Evolutionary conservation across 169 alveolate genomes (phyloP), one percentile per base, ranked within the genome.

Genomic region (Neospora caninum): DNA sequence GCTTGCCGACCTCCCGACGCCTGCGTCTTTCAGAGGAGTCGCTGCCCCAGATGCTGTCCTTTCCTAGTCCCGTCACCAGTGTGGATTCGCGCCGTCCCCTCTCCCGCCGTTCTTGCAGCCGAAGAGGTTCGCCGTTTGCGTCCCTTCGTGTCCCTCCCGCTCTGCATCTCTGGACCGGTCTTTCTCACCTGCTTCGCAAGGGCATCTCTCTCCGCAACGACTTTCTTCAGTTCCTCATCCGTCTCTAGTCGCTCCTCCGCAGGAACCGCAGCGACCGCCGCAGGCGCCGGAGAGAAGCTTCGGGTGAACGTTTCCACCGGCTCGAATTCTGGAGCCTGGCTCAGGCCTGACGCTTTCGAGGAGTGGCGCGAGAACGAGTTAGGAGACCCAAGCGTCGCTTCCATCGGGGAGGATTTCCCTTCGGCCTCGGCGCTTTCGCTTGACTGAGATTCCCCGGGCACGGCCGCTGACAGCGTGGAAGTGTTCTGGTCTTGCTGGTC

Each of bases 141-240:
- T n/a, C n/a, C n/a, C n/a, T n/a, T n/a, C n/a, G n/a, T n/a, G n/a
- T n/a, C n/a, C n/a, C n/a, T n/a, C n/a, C n/a, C n/a, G n/a, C n/a
- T n/a, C n/a, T n/a, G n/a, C n/a, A n/a, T n/a, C n/a, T n/a, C n/a
- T n/a, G n/a, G 42, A 10, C 41, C 29, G 86, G 13, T 18, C 41
- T 18, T 22, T 39, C 41, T 82, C 41, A 82, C 89, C 70, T 82
- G 89, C 67, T 82, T 82, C 7, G 69, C 36, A 10, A 82, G 67
- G 10, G 89, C 58, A 29, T 82, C 89, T n/a, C 67, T 82, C 89
- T 82, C 89, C 13, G 69, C 69, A 9, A 34, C 20, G 41, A 82
- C 70, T 0, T 82, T 43, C 39, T 41, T 36, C 67, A 82, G 54
- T 29, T 78, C 89, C 25, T 82, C 67, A 31, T 41, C 67, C 9